Evolutionary conservation across 164 flowering plant species (phyloP).

Genomic region (Magnolia changhungtana): DNA sequence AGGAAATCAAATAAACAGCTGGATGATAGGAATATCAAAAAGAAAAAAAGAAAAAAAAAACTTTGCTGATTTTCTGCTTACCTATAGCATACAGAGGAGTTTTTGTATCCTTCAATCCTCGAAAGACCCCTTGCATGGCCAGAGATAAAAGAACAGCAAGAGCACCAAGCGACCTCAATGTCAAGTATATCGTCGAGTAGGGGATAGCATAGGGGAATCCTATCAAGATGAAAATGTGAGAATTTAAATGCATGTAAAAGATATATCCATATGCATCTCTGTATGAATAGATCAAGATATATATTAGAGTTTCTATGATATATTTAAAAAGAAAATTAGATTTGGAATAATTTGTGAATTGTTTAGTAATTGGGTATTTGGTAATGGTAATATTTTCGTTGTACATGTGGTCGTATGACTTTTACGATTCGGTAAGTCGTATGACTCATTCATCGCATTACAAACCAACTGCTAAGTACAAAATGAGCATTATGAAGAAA

Average conservation of each 20-base stretch:
- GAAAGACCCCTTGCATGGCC: constrained; percentile 63
- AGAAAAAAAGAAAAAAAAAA: background rate
- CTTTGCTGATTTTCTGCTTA: constrained; percentile 12
- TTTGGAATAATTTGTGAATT: no score
- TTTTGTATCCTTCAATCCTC: constrained; percentile 63
- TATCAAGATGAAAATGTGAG: background rate
- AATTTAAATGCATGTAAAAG: background rate
- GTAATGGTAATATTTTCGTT: no score
- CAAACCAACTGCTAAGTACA: no score
- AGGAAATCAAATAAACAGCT: background rate
- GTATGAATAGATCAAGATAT: background rate
- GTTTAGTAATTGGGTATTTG: no score
- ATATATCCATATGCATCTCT: background rate
- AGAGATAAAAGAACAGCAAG: constrained; percentile 67
- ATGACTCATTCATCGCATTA: no score
- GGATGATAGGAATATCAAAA: background rate
- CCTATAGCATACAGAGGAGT: constrained; percentile 63
- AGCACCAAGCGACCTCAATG: constrained; percentile 56
- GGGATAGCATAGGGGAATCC: constrained; percentile 54
- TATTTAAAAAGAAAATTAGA: no score
- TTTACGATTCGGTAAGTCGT: no score
- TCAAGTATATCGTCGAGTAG: constrained; percentile 48
- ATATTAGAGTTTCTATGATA: no score
- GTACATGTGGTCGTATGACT: no score
- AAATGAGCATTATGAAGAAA: no score